Conservation (phyloP, 371 early-diverging fungal species). For the Enteropsectra breve region DNA sequence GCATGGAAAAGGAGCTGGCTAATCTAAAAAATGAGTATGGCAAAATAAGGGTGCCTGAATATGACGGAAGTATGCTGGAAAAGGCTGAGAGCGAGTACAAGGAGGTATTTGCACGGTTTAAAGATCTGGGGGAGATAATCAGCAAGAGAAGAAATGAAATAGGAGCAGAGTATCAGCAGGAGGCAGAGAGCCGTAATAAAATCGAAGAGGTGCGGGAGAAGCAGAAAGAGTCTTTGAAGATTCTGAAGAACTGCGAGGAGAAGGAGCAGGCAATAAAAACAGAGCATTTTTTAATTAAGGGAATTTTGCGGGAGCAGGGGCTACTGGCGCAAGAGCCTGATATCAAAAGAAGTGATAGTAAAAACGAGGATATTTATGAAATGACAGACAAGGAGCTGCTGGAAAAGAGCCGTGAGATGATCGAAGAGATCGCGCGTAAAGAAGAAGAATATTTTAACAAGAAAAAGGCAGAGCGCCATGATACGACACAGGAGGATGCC, state of each 20-base stretch:
- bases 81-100: slow-evolving; percentile 28
- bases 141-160: slow-evolving; percentile 30
- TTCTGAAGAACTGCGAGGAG: slow-evolving; percentile 5
- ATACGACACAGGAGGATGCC: background rate
- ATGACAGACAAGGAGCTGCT: slow-evolving; percentile 6
- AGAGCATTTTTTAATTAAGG: slow-evolving; percentile 62
- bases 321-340: slow-evolving; percentile 61
- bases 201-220: slow-evolving; percentile 35
- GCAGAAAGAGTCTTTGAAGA: background rate
- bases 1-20: slow-evolving; percentile 11
- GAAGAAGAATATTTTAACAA: slow-evolving; percentile 4
- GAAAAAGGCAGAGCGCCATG: background rate
- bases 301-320: no score
- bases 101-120: slow-evolving; percentile 5
- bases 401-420: slow-evolving; percentile 12
- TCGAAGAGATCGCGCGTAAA: slow-evolving; percentile 18
- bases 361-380: slow-evolving; percentile 63
- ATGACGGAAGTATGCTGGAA: slow-evolving; percentile 12
- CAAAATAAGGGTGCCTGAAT: slow-evolving; percentile 13
- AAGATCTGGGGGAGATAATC: slow-evolving; percentile 21
- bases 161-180: slow-evolving; percentile 46
- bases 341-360: slow-evolving; percentile 63
- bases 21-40: slow-evolving; percentile 11
- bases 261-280: background rate
- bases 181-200: slow-evolving; percentile 39